These are phyloP conservation scores for Daldinia sp. DNA, from an alignment of 2,329 filamentous ascomycete genomes.

Conservation along the genomic window DNA sequence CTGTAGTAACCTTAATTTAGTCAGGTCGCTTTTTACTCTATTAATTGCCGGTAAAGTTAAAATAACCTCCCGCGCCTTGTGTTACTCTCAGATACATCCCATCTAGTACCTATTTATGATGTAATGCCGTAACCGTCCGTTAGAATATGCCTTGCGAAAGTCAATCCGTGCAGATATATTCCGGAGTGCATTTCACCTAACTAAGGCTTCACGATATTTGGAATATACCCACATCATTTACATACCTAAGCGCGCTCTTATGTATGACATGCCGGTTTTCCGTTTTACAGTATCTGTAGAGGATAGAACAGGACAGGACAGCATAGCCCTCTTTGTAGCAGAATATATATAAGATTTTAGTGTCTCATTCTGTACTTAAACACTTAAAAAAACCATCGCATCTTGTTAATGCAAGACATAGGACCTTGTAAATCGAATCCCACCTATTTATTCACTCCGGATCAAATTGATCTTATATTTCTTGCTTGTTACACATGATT, in stretches of 20 bases:
- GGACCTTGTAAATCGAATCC: conserved; percentile 13
- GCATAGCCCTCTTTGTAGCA: conserved; percentile 30
- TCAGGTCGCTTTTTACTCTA: not conserved
- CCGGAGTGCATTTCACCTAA: not conserved
- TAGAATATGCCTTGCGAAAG: conserved; percentile 2
- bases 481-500: not conserved
- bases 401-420: conserved; percentile 23
- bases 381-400: not conserved
- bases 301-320: not conserved
- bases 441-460: conserved; percentile 10
- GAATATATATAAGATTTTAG: conserved; percentile 32
- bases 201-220: not conserved
- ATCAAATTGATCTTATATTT: not conserved
- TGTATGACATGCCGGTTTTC: not conserved
- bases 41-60: conserved; percentile 8
- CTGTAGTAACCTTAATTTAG: not conserved
- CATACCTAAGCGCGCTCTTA: conserved; percentile 1
- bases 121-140: not conserved
- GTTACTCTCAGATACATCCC: not conserved
- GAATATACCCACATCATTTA: not conserved
- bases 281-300: not conserved
- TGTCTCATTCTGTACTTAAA: conserved; percentile 6
- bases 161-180: not conserved
- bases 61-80: conserved; percentile 16
- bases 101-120: not conserved